Evolutionary conservation across 2,329 filamentous ascomycete genomes (phyloP), one percentile per base, ranked within the genome.

Genomic region (Aureobasidium mangrovei): DNA sequence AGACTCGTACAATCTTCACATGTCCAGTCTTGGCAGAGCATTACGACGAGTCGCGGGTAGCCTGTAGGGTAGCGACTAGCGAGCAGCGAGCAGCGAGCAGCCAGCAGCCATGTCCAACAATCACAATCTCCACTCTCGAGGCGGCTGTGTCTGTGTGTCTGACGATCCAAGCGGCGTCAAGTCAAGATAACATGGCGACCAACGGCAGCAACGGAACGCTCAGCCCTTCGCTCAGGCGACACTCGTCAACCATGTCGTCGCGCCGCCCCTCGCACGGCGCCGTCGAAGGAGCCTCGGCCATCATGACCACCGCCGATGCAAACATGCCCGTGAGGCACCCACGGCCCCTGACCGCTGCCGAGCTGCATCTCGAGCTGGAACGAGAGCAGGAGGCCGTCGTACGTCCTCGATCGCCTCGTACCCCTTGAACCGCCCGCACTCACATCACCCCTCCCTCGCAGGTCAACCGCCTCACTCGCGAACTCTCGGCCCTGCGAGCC

Each of bases 341-440:
- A 4, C 81, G 88, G 35, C 91, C 91, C 3, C 73, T 96, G 67
- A 96, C 91, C 0, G 84, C 89, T 1, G 86, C 89, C 3, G 91
- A 97, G 69, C 77, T 97, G 58, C 90, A 96, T 69, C 77, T 87
- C 57, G 83, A 95, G 72, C 77, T 96, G 28, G 91, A 97, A 71
- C 93, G 94, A 70, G 91, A 97, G 67, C 91, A 97, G 64, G 91
- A 97, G 70, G 88, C 90, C 35, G 85, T 96, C 63, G 91, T 93
- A 77, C 60, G 82, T 73, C 35, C 1, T 24, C n/a, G 7, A 7
- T 40, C 38, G n/a, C n/a, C 9, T 12, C n/a, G 5, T 24, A 18
- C 4, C 5, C n/a, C 12, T 28, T 31, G 7, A 12, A 18, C 40
- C 35, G 54, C 9, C 36, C 12, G 9, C 2, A 33, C 28, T n/a